Conservation (phyloP, 805 yeast genomes). For the Naumovozyma castellii region DNA sequence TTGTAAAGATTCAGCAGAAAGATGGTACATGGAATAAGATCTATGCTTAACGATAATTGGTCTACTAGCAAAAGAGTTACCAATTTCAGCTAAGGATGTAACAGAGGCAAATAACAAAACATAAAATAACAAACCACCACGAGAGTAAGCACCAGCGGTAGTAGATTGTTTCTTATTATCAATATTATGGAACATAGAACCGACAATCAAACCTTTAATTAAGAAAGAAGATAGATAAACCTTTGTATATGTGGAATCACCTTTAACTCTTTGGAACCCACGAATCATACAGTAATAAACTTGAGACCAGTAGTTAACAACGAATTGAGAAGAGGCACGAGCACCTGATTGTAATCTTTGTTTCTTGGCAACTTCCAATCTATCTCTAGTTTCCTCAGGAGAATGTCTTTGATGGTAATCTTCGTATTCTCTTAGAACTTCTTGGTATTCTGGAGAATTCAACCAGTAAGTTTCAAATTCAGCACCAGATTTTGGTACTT, state of each 20-base stretch:
- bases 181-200: conserved; percentile 50
- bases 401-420: conserved; percentile 35
- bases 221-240: conserved; percentile 44
- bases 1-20: conserved; percentile 55
- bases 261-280: conserved; percentile 44
- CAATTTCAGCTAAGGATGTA: conserved; percentile 53
- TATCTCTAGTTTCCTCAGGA: conserved; percentile 32
- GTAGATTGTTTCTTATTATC: conserved; percentile 30
- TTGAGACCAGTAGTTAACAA: conserved; percentile 41
- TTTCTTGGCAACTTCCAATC: conserved; percentile 34
- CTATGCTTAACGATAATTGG: conserved; percentile 58
- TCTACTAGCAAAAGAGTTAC: conserved; percentile 49
- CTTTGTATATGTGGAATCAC: conserved; percentile 48
- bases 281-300: conserved; percentile 43
- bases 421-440: conserved; percentile 31
- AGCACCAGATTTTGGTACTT: conserved; percentile 44
- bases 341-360: conserved; percentile 36
- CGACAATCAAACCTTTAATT: conserved; percentile 49
- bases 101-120: conserved; percentile 51
- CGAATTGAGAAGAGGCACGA: conserved; percentile 33
- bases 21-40: conserved; percentile 52
- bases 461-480: conserved; percentile 57
- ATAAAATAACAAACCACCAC: conserved; percentile 57
- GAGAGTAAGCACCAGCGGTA: conserved; percentile 48
- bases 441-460: conserved; percentile 44